Evolutionary conservation across 1,139 yeast species (phyloP).

Genomic region (Yamadazyma friedrichii): DNA sequence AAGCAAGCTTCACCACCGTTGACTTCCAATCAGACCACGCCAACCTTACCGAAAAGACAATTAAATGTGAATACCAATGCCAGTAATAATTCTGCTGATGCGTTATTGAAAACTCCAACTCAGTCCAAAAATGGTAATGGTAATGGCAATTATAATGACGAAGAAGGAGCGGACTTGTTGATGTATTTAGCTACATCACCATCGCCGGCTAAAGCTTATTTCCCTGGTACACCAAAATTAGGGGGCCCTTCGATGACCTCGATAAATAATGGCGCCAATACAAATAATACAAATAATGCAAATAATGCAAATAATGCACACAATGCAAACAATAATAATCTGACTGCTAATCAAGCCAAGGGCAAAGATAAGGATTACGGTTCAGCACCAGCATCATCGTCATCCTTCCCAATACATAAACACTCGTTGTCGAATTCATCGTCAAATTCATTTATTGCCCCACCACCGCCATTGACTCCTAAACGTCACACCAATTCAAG

Average conservation of each 20-base stretch:
- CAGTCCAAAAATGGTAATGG: slow-evolving; percentile 20
- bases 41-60: slow-evolving; percentile 30
- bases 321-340: slow-evolving; percentile 1
- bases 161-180: slow-evolving; percentile 80
- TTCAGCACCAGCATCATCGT: slow-evolving; percentile 19
- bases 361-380: neutral
- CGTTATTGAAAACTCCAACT: slow-evolving; percentile 39
- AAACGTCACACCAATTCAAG: slow-evolving; percentile 31
- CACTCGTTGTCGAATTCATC: slow-evolving; percentile 18
- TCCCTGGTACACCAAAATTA: slow-evolving; percentile 32
- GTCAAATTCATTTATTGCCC: slow-evolving; percentile 32
- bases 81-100: neutral
- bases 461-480: slow-evolving; percentile 49
- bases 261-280: neutral
- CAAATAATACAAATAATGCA: neutral
- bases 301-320: neutral
- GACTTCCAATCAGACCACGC: slow-evolving; percentile 27
- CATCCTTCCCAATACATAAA: slow-evolving; percentile 14
- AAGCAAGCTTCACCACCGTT: slow-evolving; percentile 32
- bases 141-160: slow-evolving; percentile 38
- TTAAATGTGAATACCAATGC: slow-evolving; percentile 8
- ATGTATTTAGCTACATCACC: slow-evolving; percentile 87
- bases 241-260: neutral
- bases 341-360: slow-evolving; percentile 3
- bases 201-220: slow-evolving; percentile 57